Evolutionary conservation across 2,329 filamentous ascomycete genomes (phyloP).

Genomic region (Fusarium sp.): DNA sequence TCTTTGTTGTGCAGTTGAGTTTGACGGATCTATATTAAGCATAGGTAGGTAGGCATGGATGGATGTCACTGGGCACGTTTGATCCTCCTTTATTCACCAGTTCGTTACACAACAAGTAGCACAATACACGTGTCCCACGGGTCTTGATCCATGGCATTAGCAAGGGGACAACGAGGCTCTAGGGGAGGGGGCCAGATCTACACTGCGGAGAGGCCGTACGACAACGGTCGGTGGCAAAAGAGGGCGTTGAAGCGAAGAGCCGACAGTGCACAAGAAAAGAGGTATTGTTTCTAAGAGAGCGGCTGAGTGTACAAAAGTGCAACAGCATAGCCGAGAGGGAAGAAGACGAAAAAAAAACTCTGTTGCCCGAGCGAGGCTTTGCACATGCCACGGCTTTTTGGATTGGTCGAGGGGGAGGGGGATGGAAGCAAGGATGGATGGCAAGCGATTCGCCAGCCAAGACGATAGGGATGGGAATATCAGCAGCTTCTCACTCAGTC

Average conservation of each 20-base stretch:
- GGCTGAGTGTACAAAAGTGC: neutral
- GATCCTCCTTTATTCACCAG: constrained; percentile 5
- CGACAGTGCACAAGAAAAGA: neutral
- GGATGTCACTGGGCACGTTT: constrained; percentile 15
- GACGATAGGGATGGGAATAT: neutral
- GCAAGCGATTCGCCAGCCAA: neutral
- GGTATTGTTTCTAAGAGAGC: neutral
- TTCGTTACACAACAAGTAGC: constrained; percentile 10
- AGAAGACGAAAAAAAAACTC: neutral
- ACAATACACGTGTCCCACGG: constrained; percentile 22
- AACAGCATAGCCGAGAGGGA: neutral
- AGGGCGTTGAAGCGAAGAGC: neutral
- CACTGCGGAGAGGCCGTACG: neutral
- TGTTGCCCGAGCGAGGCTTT: constrained; percentile 5
- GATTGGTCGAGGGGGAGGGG: neutral
- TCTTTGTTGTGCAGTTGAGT: neutral
- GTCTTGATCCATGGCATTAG: neutral
- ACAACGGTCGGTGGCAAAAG: neutral
- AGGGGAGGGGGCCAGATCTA: neutral
- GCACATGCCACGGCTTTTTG: neutral
- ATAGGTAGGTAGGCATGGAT: neutral
- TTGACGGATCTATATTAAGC: constrained; percentile 33
- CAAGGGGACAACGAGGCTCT: neutral
- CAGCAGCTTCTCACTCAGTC: neutral
- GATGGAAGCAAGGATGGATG: neutral